Evolutionary conservation across 257 asterid genomes (phyloP), one percentile per base, ranked within the genome.

Genomic region (Leonotis leonurus): DNA sequence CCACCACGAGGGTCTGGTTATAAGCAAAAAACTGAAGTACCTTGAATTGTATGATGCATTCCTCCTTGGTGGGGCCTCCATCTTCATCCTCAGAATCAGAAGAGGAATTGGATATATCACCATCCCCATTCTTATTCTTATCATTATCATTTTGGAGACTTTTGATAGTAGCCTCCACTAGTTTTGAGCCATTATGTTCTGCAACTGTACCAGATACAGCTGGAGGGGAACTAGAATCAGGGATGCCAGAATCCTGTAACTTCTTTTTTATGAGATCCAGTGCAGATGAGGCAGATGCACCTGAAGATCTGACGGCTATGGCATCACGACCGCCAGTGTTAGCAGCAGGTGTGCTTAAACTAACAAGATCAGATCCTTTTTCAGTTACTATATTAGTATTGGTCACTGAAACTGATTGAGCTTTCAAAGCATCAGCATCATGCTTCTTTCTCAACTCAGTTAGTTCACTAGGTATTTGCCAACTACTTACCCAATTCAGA

Each of bases 321-420:
- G 96, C 90, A 72, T 93, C 99, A 70, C 99, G 96, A 65, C 99
- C 97, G 74, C 97, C 99, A 68, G 94, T 82, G 73, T 49, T 81
- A 75, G 86, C 83, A 76, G 99, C 99, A 77, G 99, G 96, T 27
- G 89, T 77, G 83, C 86, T 87, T 80, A 89, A 80, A 73, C 72
- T 71, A 68, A 71, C 70, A 72, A 87, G 82, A 79, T 77, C 76
- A 57, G 91, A 62, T 77, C 78, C 93, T 68, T 80, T 86, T 73
- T 85, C 96, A 64, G 83, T 58, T 65, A 64, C 71, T 62, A 67
- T 36, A 68, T 77, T 75, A 53, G 74, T 62, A 72, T 64, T 77
- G 66, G 75, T 30, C 55, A 74, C 84, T 36, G 83, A 60, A 60
- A 66, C 66, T 61, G 81, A 69, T 63, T 80, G 88, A 55, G 82